These are phyloP conservation scores for Barnettozyma populi DNA, from an alignment of 805 yeast species.

Conservation along the genomic window DNA sequence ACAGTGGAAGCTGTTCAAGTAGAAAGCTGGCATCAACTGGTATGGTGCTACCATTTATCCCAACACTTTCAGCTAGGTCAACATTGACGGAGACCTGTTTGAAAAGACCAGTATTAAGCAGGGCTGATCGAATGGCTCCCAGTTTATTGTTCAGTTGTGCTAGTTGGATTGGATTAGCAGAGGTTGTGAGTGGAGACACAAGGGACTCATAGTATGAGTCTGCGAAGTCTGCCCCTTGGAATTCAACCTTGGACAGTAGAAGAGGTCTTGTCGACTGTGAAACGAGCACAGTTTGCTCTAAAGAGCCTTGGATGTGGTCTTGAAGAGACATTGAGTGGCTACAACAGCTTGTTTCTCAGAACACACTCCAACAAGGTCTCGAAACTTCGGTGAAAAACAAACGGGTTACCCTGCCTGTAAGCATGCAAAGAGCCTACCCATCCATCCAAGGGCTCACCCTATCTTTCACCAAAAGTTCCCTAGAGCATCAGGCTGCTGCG, in stretches of 20 bases:
- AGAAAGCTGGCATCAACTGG: slow-evolving; percentile 41
- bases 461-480: background rate
- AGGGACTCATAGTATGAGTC: slow-evolving; percentile 41
- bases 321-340: slow-evolving; percentile 4
- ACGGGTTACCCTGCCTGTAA: background rate
- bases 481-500: background rate
- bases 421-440: too few relatives aligned
- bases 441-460: too few relatives aligned
- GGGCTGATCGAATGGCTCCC: slow-evolving; percentile 29
- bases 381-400: background rate
- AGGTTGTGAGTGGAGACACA: slow-evolving; percentile 37
- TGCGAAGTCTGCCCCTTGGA: slow-evolving; percentile 31
- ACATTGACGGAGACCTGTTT: slow-evolving; percentile 34
- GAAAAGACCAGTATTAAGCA: slow-evolving; percentile 42
- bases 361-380: background rate
- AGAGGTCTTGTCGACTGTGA: slow-evolving; percentile 17
- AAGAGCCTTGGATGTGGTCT: background rate
- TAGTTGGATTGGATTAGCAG: slow-evolving; percentile 27
- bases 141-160: slow-evolving; percentile 34
- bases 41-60: slow-evolving; percentile 19
- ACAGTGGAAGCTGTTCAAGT: slow-evolving; percentile 31
- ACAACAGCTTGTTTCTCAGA: background rate
- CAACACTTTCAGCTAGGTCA: slow-evolving; percentile 31
- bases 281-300: background rate
- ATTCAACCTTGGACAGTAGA: slow-evolving; percentile 13